Conservation (phyloP, 169 alveolate species). For the Eimeria sp. region DNA sequence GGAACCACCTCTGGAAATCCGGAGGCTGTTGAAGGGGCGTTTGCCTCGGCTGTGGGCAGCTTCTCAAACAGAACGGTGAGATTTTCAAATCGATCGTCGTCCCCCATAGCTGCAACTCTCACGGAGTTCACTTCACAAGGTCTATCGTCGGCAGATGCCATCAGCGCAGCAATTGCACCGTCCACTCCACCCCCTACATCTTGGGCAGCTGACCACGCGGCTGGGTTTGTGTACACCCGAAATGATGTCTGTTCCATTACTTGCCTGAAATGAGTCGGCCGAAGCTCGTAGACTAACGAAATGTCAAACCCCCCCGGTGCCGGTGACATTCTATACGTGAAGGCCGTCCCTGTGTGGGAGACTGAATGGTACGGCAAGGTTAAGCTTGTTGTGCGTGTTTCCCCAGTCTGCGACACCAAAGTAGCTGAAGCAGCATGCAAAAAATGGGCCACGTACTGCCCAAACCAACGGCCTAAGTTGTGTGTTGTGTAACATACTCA, state of each 20-base stretch:
- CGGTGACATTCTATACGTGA: constrained; percentile 57
- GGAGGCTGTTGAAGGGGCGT: constrained; percentile 53
- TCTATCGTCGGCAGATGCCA: constrained; percentile 1
- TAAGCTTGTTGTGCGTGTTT: constrained; percentile 1
- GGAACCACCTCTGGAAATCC: constrained; percentile 23
- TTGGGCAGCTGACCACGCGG: not conserved
- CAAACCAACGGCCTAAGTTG: not conserved
- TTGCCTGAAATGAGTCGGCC: constrained; percentile 16
- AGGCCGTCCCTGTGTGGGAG: constrained; percentile 56
- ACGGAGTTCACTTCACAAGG: constrained; percentile 30
- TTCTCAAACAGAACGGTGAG: constrained; percentile 1
- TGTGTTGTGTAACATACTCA: not conserved
- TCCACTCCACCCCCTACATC: constrained; percentile 45
- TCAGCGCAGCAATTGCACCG: constrained; percentile 60
- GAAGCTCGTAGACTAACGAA: constrained; percentile 46
- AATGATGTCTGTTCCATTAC: constrained; percentile 42
- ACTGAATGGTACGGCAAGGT: constrained; percentile 66
- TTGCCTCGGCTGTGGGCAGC: constrained; percentile 68
- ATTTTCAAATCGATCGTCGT: constrained; percentile 20
- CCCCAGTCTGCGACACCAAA: constrained; percentile 22
- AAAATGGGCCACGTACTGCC: not conserved
- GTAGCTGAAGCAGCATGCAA: not conserved
- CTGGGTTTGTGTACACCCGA: constrained; percentile 65
- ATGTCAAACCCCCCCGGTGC: constrained; percentile 67
- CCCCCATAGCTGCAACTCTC: not conserved